Base-by-base conservation (phyloP, 768 basidiomycete genomes). In the Termitomyces sp. region DNA sequence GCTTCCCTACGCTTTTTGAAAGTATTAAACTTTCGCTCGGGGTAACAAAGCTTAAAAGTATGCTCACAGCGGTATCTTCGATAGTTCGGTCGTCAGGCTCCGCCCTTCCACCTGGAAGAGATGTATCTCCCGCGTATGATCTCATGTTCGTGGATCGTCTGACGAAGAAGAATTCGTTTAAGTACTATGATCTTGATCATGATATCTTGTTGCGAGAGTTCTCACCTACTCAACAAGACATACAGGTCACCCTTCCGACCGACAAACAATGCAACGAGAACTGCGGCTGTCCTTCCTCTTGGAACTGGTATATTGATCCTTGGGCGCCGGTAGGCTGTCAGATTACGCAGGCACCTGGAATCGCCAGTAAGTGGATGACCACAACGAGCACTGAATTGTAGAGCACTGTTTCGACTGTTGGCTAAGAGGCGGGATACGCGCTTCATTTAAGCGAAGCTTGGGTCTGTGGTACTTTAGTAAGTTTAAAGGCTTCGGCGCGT, bases 91-190 rank as follows among this genome's bases (percentile, higher is more conserved):
- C 94, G 44, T 75, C 78, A 2, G 77, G 76, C 16, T 96, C 94
- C 7, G 88, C 81, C 69, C 88, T 92, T 0, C 94, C 94, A 7
- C 94, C 94, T 0, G 94, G 94, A 5, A 96, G 74, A 1, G 92
- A 90, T 0, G 94, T 96, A 70, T 96, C 94, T 0, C 92, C 92
- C 0, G 94, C 90, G 67, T 91, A 96, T 9, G 88, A 81, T 40
- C 86, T 78, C 66, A 96, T 75, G 3, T 83, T 83, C 0, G 88
- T 79, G 1, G 93, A 86, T 2, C 94, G 87, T 63, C 94, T 96
- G 46, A 50, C 18, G 15, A 24, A 20, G 22, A 24, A 40, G 22
- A 22, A 13, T n/a, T 1, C 6, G 13, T 7, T 15, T 36, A 16
- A 49, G 40, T 42, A 48, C 38, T 18, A 44, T 28, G 22, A 11